Percentiles rank a stretch among this genome's conserved stretches.
phyloP scores from a whole-genome alignment of 805 yeast species.

The Spathaspora passalidarum region DNA sequence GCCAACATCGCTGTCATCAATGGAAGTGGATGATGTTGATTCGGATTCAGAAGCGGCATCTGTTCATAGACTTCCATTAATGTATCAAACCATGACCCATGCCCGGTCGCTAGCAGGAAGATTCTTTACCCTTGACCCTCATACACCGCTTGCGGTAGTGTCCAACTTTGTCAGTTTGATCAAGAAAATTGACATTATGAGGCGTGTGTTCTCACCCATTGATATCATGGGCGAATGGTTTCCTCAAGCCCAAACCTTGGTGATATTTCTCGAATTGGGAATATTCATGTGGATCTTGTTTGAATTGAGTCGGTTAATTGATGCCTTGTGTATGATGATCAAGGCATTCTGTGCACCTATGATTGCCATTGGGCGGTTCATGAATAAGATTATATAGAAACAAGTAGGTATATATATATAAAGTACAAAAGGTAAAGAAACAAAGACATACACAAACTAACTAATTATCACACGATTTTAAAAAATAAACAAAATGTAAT shows the following conservation, averaged over 20 bases:
- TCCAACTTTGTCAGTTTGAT: conserved; percentile 31
- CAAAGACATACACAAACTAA: background rate
- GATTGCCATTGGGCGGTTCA: conserved; percentile 42
- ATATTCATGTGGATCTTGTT: conserved; percentile 41
- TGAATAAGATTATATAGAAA: conserved; percentile 37
- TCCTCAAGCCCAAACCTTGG: conserved; percentile 37
- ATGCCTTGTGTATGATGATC: conserved; percentile 44
- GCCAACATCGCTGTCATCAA: conserved; percentile 17
- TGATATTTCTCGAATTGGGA: conserved; percentile 34
- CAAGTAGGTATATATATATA: conserved; percentile 5
- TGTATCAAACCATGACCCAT: background rate
- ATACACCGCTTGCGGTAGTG: conserved; percentile 20
- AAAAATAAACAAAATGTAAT: background rate
- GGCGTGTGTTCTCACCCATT: conserved; percentile 37
- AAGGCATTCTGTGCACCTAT: conserved; percentile 46
- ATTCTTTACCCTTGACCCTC: conserved; percentile 5
- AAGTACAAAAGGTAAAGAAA: background rate
- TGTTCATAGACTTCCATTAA: no score
- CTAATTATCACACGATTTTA: background rate
- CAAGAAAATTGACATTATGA: conserved; percentile 34
- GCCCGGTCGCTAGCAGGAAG: background rate
- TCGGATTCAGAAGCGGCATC: no score
- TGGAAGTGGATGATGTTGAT: conserved; percentile 7
- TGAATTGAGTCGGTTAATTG: conserved; percentile 39
- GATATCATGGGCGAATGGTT: conserved; percentile 35